Evolutionary conservation across 805 yeast genomes (phyloP).

Genomic region (Kodamaea laetipori): DNA sequence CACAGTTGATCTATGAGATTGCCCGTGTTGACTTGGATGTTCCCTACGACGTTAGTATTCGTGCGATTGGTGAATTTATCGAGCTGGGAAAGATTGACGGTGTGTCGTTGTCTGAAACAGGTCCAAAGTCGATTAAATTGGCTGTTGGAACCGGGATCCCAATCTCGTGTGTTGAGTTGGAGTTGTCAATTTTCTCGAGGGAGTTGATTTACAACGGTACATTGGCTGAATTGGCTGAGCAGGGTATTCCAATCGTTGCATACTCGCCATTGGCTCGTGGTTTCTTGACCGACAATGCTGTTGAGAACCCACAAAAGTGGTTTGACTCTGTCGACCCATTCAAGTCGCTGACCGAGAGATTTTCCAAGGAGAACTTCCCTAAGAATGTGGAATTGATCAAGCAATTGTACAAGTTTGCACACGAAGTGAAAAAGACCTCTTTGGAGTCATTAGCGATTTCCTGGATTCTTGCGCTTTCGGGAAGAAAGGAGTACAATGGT

Average conservation of each 20-base stretch:
- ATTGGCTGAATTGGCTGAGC: slow-evolving; percentile 56
- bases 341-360: slow-evolving; percentile 54
- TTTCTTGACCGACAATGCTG: slow-evolving; percentile 64
- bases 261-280: slow-evolving; percentile 88
- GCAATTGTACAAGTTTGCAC: slow-evolving; percentile 52
- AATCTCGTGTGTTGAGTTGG: slow-evolving; percentile 73
- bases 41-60: slow-evolving; percentile 61
- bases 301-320: slow-evolving; percentile 33
- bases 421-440: slow-evolving; percentile 46
- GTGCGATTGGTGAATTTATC: slow-evolving; percentile 57
- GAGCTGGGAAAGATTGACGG: slow-evolving; percentile 68
- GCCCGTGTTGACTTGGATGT: slow-evolving; percentile 66
- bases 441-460: slow-evolving; percentile 55
- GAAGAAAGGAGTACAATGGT: slow-evolving; percentile 53
- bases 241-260: slow-evolving; percentile 66
- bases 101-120: slow-evolving; percentile 73
- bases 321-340: slow-evolving; percentile 54
- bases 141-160: slow-evolving; percentile 56
- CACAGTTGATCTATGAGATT: slow-evolving; percentile 55
- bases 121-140: slow-evolving; percentile 58
- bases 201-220: slow-evolving; percentile 66
- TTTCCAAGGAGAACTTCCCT: slow-evolving; percentile 55
- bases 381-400: slow-evolving; percentile 55
- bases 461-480: slow-evolving; percentile 61
- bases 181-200: slow-evolving; percentile 69